Evolutionary conservation across 108 stramenopile species (phyloP), one percentile per base, ranked within the genome.

Genomic region (Nitzschia inconspicua): DNA sequence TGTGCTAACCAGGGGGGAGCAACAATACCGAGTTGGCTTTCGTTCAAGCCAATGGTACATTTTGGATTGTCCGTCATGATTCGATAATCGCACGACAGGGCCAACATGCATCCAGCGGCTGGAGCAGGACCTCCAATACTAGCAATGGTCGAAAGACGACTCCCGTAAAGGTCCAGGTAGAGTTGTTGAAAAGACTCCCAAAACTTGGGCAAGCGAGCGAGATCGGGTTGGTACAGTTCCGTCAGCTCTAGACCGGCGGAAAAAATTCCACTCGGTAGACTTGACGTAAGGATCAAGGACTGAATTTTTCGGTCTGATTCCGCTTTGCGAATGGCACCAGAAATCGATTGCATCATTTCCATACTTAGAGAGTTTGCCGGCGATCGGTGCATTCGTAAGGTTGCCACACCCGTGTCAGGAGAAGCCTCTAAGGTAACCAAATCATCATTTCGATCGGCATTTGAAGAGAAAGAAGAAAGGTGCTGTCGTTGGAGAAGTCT

Each of bases 71-170:
- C 47, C 20, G 55, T 34, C 80, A 95, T 83, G 29, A 92, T 58
- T 0, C 94, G 78, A 68, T 86, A 92, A 65, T 95, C 94, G 72
- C 88, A 90, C 22, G 72, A 68, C 83, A 95, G 59, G 36, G 90
- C 86, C 19, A 95, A 58, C 71, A 95, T 79, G 49, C 94, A 95
- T 16, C 94, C 94, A 35, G 79, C 94, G 3, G 94, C 94, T 32
- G 89, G 88, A 30, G 94, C 85, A 67, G 80, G 80, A 0, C 91
- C 94, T 20, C 75, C 69, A 44, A 95, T 77, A 26, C 76, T 77
- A 1, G 87, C 85, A 47, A 93, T 56, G 16, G 72, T 77, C 9
- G 88, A 78, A 11, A 91, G 47, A 1, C 84, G 72, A 10, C 72
- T 63, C 3, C 90, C 90, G 55, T 92, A 92, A 60, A 92, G 65